A percentile compares a stretch with the other conserved stretches of the same genome.
Conservation (phyloP, 176 grass and related monocot genomes). For the Poa annua region DNA sequence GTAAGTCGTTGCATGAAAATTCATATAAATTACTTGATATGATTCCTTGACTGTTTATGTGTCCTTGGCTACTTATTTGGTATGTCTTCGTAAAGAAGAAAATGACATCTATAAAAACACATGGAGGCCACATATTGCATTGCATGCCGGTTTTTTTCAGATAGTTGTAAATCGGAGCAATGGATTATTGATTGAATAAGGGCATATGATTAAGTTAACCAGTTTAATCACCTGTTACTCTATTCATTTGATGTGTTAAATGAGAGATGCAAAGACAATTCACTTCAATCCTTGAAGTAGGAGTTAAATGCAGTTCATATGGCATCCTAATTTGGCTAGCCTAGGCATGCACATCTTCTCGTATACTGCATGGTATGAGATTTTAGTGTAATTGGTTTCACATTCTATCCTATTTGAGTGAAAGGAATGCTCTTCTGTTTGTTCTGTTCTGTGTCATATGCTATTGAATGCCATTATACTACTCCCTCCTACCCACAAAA, state of each 20-base stretch:
- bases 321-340: not conserved
- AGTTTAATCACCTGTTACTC: conserved; percentile 1
- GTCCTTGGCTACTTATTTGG: not conserved
- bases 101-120: not conserved
- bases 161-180: conserved; percentile 9
- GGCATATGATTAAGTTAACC: conserved; percentile 5
- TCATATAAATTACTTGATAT: conserved; percentile 13
- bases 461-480: not conserved
- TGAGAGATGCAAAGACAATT: not conserved
- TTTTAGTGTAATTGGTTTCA: not conserved
- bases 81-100: not conserved
- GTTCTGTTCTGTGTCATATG: not conserved
- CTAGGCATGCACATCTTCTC: not conserved
- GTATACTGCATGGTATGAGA: not conserved
- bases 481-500: too few species aligned
- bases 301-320: not conserved
- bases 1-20: not conserved
- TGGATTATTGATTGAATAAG: conserved; percentile 5
- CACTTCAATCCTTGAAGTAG: conserved; percentile 10
- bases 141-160: conserved; percentile 27
- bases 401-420: not conserved
- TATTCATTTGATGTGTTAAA: not conserved
- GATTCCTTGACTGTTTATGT: conserved; percentile 14
- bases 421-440: conserved; percentile 16
- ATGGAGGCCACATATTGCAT: not conserved